Evolutionary conservation across 495 filamentous ascomycete genomes (phyloP).

Genomic region (Chaetomium tenue): DNA sequence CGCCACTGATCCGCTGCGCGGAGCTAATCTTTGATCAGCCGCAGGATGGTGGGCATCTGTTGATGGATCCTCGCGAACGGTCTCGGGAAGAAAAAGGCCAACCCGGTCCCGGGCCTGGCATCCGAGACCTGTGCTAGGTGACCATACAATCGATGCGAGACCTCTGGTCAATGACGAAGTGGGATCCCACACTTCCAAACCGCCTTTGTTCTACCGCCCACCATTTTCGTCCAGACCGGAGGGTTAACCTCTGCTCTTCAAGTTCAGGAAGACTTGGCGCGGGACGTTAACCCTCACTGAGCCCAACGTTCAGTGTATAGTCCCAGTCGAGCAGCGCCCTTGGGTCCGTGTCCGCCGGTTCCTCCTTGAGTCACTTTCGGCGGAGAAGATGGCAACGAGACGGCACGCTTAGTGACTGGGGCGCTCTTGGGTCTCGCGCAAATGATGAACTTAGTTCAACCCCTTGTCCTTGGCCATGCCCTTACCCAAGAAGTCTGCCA

Average conservation of each 20-base stretch:
- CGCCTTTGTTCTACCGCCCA: no score
- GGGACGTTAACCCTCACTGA: constrained; percentile 92
- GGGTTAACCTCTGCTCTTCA: constrained; percentile 57
- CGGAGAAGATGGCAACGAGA: constrained; percentile 98
- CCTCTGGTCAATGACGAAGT: no score
- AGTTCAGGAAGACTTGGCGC: constrained; percentile 84
- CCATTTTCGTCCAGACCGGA: no score
- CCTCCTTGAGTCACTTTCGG: constrained; percentile 97
- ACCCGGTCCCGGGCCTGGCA: no score
- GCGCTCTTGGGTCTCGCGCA: constrained; percentile 81
- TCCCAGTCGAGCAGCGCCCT: constrained; percentile 88
- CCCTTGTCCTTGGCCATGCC: constrained; percentile 99
- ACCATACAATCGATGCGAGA: no score
- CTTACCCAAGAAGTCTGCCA: constrained; percentile 94
- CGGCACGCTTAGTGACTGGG: constrained; percentile 89
- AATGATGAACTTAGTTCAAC: constrained; percentile 98
- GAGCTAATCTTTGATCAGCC: no score
- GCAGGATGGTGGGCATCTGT: no score
- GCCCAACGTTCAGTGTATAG: constrained; percentile 94
- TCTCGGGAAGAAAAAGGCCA: no score
- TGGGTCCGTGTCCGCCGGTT: constrained; percentile 90
- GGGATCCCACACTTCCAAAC: no score
- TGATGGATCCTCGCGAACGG: no score
- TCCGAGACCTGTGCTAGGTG: no score
- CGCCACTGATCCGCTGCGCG: no score